phyloP scores from a whole-genome alignment of 176 grass and related monocot species.

The Panicum miliaceum region DNA sequence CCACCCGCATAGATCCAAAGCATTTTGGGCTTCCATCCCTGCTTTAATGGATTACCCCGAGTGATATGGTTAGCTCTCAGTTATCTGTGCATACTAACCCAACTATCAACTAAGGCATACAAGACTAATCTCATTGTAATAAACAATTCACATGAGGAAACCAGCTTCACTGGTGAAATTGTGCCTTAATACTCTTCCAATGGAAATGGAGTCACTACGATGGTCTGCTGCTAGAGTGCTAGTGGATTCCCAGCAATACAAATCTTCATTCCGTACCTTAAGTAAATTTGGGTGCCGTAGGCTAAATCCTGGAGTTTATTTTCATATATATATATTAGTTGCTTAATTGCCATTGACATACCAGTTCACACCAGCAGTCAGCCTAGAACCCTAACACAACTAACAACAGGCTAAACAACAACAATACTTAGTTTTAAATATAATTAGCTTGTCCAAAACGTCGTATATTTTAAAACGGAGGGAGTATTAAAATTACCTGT shows the following conservation, averaged over 20 bases:
- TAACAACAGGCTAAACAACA: constrained; percentile 25
- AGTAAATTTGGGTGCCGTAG: not conserved
- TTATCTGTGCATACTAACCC: not conserved
- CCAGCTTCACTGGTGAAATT: constrained; percentile 1
- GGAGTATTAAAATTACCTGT: constrained; percentile 60
- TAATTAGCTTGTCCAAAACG: too few relatives aligned
- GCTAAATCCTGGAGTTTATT: not conserved
- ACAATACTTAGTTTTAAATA: not conserved
- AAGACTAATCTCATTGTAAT: not conserved
- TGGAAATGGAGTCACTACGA: not conserved
- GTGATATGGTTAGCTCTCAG: not conserved
- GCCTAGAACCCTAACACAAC: constrained; percentile 21
- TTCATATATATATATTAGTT: constrained; percentile 21
- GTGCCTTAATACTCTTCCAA: not conserved
- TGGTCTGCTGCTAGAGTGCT: too few relatives aligned
- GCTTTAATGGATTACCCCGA: not conserved
- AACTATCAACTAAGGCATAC: not conserved
- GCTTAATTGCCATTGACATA: not conserved
- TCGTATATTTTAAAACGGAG: too few relatives aligned
- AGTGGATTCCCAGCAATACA: not conserved
- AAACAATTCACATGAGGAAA: constrained; percentile 30
- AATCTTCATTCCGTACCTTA: not conserved
- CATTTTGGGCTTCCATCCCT: constrained; percentile 7
- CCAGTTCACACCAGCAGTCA: constrained; percentile 28
- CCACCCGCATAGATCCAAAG: not conserved